These are phyloP conservation scores for Viola odorata DNA, from an alignment of 345 rosid species.

Conservation along the genomic window DNA sequence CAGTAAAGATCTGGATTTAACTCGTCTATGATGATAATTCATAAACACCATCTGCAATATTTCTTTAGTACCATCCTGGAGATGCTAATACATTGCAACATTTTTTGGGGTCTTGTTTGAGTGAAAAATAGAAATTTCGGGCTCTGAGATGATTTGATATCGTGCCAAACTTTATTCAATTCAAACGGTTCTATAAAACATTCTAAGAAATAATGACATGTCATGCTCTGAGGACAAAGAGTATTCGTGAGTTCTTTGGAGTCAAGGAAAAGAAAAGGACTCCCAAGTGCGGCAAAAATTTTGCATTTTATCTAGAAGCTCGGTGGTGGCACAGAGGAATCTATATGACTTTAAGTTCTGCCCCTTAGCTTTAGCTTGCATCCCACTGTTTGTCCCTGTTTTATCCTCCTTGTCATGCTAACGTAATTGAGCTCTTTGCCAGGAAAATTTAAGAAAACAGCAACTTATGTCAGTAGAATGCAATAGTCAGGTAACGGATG, in stretches of 20 bases:
- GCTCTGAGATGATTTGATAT: not conserved
- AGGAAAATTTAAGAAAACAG: constrained; percentile 47
- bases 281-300: not conserved
- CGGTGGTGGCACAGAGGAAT: no score
- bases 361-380: no score
- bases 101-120: no score
- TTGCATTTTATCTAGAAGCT: no score
- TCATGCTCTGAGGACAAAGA: not conserved
- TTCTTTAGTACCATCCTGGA: no score
- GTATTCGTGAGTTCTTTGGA: not conserved
- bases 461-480: constrained; percentile 51
- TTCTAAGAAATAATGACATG: not conserved
- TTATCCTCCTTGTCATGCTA: not conserved
- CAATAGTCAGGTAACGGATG: constrained; percentile 38
- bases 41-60: not conserved
- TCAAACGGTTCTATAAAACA: not conserved
- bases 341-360: no score
- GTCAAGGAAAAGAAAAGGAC: not conserved
- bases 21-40: not conserved
- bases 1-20: not conserved
- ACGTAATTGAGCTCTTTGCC: constrained; percentile 6
- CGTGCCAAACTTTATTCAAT: not conserved
- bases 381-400: not conserved
- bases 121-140: not conserved
- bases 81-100: not conserved